Conservation (phyloP, 108 stramenopile genomes). For the Skeletonema grethae region DNA sequence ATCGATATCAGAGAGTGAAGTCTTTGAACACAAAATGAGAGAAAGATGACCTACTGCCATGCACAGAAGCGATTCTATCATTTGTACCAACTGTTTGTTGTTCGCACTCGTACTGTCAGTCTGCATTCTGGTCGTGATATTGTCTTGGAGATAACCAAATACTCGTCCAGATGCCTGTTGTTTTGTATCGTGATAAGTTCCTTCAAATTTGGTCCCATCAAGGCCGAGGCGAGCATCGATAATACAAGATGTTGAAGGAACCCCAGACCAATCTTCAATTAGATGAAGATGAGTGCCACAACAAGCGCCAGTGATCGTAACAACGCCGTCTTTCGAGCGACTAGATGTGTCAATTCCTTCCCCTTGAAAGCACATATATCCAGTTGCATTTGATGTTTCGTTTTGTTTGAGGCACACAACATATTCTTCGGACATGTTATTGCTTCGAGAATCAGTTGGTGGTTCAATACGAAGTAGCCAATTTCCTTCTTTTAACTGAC, state of each 20-base stretch:
- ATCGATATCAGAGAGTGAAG: slow-evolving; percentile 45
- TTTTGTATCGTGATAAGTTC: slow-evolving; percentile 63
- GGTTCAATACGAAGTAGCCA: slow-evolving; percentile 72
- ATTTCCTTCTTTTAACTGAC: slow-evolving; percentile 53
- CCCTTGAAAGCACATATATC: slow-evolving; percentile 48
- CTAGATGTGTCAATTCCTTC: slow-evolving; percentile 61
- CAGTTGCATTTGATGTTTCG: slow-evolving; percentile 1
- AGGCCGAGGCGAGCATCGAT: slow-evolving; percentile 66
- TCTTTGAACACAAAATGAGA: slow-evolving; percentile 42
- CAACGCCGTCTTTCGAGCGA: slow-evolving; percentile 64
- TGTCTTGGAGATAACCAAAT: slow-evolving; percentile 46
- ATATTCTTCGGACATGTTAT: slow-evolving; percentile 63
- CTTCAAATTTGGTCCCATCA: slow-evolving; percentile 79
- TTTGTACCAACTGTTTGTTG: slow-evolving; percentile 10
- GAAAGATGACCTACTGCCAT: slow-evolving; percentile 70
- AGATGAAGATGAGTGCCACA: slow-evolving; percentile 65
- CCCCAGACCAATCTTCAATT: slow-evolving; percentile 67
- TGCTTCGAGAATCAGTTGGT: slow-evolving; percentile 34
- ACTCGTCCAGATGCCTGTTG: slow-evolving; percentile 64
- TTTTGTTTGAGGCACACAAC: slow-evolving; percentile 46
- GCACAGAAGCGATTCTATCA: slow-evolving; percentile 51
- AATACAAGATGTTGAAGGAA: slow-evolving; percentile 59
- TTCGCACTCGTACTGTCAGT: not conserved
- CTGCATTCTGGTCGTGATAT: slow-evolving; percentile 11
- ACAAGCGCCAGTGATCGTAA: slow-evolving; percentile 54